Evolutionary conservation across 2,329 filamentous ascomycete genomes (phyloP).

Genomic region (Metarhizium humberi): DNA sequence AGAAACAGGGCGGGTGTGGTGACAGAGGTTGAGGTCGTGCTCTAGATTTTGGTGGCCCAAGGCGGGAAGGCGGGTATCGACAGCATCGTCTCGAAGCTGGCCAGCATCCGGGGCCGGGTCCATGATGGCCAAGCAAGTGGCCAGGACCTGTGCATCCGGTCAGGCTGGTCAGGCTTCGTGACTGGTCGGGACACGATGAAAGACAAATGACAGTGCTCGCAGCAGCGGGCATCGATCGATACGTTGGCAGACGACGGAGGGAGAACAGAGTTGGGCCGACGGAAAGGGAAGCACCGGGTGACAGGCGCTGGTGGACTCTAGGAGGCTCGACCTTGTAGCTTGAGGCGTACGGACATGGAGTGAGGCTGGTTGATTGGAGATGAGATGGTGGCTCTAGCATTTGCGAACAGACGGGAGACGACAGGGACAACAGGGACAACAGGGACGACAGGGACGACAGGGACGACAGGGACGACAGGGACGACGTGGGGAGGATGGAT

Average conservation of each 20-base stretch:
- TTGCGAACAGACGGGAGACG: neutral
- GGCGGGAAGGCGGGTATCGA: constrained; percentile 5
- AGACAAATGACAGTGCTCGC: constrained; percentile 26
- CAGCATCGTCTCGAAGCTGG: constrained; percentile 12
- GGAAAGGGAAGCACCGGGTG: neutral
- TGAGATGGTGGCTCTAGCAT: neutral
- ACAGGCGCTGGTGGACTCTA: neutral
- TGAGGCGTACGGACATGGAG: too few species aligned
- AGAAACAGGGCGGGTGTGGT: constrained; percentile 9
- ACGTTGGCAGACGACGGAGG: constrained; percentile 25
- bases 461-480: too few species aligned
- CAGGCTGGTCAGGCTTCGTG: constrained; percentile 31
- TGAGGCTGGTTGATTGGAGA: neutral
- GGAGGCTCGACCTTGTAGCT: too few species aligned
- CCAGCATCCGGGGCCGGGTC: constrained; percentile 21
- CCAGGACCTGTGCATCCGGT: constrained; percentile 36
- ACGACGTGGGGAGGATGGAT: neutral
- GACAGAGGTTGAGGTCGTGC: constrained; percentile 18
- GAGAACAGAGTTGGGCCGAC: neutral
- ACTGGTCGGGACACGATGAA: constrained; percentile 28
- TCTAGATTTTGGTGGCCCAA: constrained; percentile 15
- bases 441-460: too few species aligned
- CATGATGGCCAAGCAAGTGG: constrained; percentile 14
- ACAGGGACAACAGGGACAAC: neutral
- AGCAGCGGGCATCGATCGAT: constrained; percentile 38